phyloP scores from a whole-genome alignment of 2,329 filamentous ascomycete species.

The Alternaria dauci region DNA sequence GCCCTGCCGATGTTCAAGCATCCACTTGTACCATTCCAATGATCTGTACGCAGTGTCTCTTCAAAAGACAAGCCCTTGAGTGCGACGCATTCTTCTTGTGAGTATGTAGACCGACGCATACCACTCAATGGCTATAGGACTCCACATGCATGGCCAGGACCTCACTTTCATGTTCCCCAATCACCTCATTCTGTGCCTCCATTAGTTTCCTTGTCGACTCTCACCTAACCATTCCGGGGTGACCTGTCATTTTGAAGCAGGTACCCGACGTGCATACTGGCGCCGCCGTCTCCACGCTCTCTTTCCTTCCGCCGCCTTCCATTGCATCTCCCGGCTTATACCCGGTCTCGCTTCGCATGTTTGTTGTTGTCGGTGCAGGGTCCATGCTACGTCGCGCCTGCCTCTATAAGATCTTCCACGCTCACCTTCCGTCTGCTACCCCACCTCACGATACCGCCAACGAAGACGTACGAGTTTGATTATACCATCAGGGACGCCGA shows the following conservation, averaged over 20 bases:
- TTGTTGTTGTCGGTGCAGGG: slow-evolving; percentile 16
- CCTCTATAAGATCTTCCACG: slow-evolving; percentile 9
- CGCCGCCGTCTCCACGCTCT: not conserved
- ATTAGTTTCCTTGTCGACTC: not conserved
- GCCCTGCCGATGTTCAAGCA: not conserved
- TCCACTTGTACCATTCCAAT: not conserved
- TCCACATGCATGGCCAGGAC: not conserved
- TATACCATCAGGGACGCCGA: not conserved
- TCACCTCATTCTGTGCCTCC: not conserved
- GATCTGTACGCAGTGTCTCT: not conserved
- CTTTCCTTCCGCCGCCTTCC: slow-evolving; percentile 3
- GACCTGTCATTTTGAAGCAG: slow-evolving; percentile 6
- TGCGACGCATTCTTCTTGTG: not conserved
- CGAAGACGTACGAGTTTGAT: not conserved
- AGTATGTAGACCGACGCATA: not conserved
- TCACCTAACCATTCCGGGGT: not conserved
- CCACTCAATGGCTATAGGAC: not conserved
- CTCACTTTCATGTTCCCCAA: not conserved
- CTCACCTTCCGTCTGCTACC: slow-evolving; percentile 12
- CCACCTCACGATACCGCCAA: slow-evolving; percentile 9
- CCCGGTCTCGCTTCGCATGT: slow-evolving; percentile 4
- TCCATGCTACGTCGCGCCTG: slow-evolving; percentile 22
- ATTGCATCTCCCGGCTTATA: not conserved
- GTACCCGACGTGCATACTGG: slow-evolving; percentile 5
- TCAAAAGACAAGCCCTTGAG: not conserved